Base-by-base conservation (phyloP, 331 rosid genomes). In the Pyracantha coccinea region DNA sequence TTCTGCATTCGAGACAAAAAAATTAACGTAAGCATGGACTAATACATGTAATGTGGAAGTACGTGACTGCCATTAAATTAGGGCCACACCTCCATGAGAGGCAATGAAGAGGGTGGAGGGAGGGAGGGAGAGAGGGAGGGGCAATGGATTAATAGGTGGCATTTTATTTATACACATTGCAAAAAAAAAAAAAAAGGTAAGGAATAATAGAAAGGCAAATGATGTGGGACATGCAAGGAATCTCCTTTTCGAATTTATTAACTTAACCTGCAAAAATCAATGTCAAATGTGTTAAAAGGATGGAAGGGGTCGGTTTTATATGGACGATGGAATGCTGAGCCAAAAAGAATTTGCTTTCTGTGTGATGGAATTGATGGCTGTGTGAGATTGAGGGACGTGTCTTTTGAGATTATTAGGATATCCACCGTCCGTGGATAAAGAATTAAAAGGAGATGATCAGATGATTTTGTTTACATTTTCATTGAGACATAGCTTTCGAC, bases 201-300 rank as follows among this genome's bases (percentile, higher is more conserved):
- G 87, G 95, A 86, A 94, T 94, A 82, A 83, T 83, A 60, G 72
- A 77, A 89, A 86, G 87, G 82, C 53, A 78, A 88, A 87, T 76
- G 82, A 77, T 21, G 85, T 84, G 89, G 91, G 91, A 74, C 88
- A 85, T 81, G 81, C 23, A 88, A 84, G 66, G 96, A 87, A 89
- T 89, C 85, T 71, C 77, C 28, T 74, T 88, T 70, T 63, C 35
- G 72, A 70, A 4, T 35, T 52, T 14, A 38, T 38, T 38, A 38
- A 11, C 13, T 38, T 38, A 66, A 68, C 83, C 74, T 76, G 47
- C 54, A 32, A 21, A 78, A 66, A 81, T 61, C 80, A 66, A 67
- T 80, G 59, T 54, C 85, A 75, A 65, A 55, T 66, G 60, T 38
- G 20, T 38, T 38, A 38, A 72, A 67, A 59, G 77, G 69, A 5